A percentile compares a stretch with the other conserved stretches of the same genome.
phyloP scores from a whole-genome alignment of 2,329 filamentous ascomycete species.

The Polytolypa hystricis region DNA sequence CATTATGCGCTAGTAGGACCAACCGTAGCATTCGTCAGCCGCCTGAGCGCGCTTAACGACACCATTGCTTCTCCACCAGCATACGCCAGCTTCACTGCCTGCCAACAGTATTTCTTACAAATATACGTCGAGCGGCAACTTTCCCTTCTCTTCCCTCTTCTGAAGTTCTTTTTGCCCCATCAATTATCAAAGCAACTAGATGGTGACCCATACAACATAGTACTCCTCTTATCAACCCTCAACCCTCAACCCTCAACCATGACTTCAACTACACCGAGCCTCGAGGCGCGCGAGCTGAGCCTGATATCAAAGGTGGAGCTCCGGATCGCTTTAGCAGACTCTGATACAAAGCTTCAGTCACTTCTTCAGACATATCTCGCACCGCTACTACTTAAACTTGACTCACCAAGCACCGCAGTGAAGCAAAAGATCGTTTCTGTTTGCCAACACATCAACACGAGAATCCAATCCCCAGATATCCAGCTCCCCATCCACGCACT shows the following conservation, averaged over 20 bases:
- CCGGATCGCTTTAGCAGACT: constrained; percentile 68
- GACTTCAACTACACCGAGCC: constrained; percentile 19
- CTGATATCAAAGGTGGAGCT: constrained; percentile 80
- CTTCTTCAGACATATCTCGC: constrained; percentile 69
- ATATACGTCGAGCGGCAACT: too few species aligned
- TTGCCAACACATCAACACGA: constrained; percentile 60
- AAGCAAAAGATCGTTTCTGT: constrained; percentile 66
- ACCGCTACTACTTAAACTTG: constrained; percentile 74
- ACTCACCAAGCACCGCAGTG: constrained; percentile 67
- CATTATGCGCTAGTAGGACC: too few species aligned
- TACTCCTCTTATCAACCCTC: too few species aligned
- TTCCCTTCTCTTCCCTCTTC: too few species aligned
- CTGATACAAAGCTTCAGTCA: constrained; percentile 70
- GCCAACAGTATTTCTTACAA: too few species aligned
- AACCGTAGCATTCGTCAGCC: too few species aligned
- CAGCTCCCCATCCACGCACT: constrained; percentile 75
- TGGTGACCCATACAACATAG: too few species aligned
- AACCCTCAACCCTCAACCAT: background rate
- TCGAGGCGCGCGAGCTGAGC: constrained; percentile 55
- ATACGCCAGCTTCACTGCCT: too few species aligned
- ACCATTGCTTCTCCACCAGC: too few species aligned
- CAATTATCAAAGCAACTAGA: too few species aligned
- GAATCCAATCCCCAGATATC: constrained; percentile 51
- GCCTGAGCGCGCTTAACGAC: too few species aligned
- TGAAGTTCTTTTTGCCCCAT: too few species aligned